phyloP scores from a whole-genome alignment of 2,329 filamentous ascomycete species.

The Fusarium sp. region DNA sequence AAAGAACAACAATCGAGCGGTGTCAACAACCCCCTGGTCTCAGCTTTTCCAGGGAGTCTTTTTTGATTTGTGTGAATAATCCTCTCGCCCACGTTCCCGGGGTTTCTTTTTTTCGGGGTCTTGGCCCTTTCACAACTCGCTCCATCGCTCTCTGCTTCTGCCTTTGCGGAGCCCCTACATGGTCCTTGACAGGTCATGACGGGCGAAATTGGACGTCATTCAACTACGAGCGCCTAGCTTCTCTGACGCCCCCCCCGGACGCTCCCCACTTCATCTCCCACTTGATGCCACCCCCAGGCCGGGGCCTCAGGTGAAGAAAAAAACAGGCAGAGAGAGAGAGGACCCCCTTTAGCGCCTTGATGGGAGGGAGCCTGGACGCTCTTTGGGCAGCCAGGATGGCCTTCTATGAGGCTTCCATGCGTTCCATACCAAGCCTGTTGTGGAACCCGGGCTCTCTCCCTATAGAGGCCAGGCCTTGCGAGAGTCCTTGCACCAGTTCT shows the following conservation, averaged over 20 bases:
- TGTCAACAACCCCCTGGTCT: slow-evolving; percentile 38
- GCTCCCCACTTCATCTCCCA: slow-evolving; percentile 36
- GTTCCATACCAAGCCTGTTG: slow-evolving; percentile 39
- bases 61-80: neutral
- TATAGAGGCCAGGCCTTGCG: neutral
- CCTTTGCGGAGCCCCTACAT: slow-evolving; percentile 1
- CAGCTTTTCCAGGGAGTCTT: slow-evolving; percentile 24
- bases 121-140: neutral
- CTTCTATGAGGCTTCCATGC: slow-evolving; percentile 46
- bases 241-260: slow-evolving; percentile 21
- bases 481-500: slow-evolving; percentile 21
- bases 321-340: neutral
- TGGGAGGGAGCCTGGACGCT: slow-evolving; percentile 30
- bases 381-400: slow-evolving; percentile 14
- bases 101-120: slow-evolving; percentile 12
- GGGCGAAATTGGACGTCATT: slow-evolving; percentile 47
- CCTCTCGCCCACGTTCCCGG: slow-evolving; percentile 4
- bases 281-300: slow-evolving; percentile 8
- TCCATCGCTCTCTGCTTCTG: slow-evolving; percentile 4
- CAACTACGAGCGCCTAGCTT: slow-evolving; percentile 33
- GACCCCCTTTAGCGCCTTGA: slow-evolving; percentile 10
- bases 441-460: slow-evolving; percentile 21
- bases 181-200: slow-evolving; percentile 40
- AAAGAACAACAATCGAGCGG: slow-evolving; percentile 9
- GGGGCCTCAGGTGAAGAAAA: neutral